Percentiles rank a stretch among this genome's conserved stretches.
These are phyloP conservation scores for Zygotorulaspora chibaensis DNA, from an alignment of 805 yeast species.

Conservation along the genomic window DNA sequence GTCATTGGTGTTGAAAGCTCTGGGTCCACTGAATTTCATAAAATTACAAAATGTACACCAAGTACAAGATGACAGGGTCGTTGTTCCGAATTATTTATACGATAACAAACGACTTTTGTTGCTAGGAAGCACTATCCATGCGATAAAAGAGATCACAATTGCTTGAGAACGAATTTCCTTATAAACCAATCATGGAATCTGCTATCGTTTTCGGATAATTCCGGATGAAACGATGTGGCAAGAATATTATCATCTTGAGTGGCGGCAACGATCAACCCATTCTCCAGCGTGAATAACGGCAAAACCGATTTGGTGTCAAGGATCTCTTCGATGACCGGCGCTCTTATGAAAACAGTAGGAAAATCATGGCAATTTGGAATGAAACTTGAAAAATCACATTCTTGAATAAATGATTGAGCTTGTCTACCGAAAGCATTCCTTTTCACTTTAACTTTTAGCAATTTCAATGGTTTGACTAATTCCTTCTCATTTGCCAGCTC, in stretches of 20 bases:
- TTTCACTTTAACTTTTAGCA: conserved; percentile 56
- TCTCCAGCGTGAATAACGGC: conserved; percentile 39
- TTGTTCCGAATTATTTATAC: conserved; percentile 21
- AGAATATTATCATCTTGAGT: conserved; percentile 54
- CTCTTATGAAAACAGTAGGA: conserved; percentile 60
- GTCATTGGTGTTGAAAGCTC: conserved; percentile 5
- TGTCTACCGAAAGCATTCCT: conserved; percentile 81
- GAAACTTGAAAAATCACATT: conserved; percentile 41
- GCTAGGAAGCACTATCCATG: conserved; percentile 1
- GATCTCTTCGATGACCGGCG: conserved; percentile 56
- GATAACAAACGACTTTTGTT: conserved; percentile 15
- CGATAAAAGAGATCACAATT: conserved; percentile 8
- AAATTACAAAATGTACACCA: conserved; percentile 12
- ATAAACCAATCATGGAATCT: conserved; percentile 71
- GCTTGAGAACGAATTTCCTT: conserved; percentile 47
- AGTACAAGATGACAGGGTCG: conserved; percentile 7
- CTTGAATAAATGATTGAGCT: conserved; percentile 54
- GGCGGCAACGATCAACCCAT: conserved; percentile 60
- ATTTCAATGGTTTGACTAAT: conserved; percentile 57
- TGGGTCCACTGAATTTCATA: conserved; percentile 15
- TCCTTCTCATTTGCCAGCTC: conserved; percentile 49
- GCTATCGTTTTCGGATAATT: conserved; percentile 48
- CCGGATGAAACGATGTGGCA: conserved; percentile 82
- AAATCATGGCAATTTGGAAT: conserved; percentile 40
- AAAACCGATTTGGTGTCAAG: conserved; percentile 33